These are phyloP conservation scores for Backusella morwellensis DNA, from an alignment of 192 early-diverging fungal species.

Conservation along the genomic window DNA sequence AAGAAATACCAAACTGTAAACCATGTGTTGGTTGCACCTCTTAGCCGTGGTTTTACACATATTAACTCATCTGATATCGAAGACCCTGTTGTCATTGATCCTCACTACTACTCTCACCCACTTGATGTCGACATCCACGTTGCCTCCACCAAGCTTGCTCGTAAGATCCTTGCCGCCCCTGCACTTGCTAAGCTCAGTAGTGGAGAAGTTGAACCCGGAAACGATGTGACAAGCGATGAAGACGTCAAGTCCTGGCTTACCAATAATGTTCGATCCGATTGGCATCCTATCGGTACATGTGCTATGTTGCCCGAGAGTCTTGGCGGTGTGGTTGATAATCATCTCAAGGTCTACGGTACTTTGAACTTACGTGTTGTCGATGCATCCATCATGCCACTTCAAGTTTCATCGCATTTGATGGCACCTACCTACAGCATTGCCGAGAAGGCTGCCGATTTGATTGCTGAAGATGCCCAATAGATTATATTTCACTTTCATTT, in stretches of 20 bases:
- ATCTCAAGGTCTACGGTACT: conserved; percentile 25
- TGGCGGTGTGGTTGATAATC: conserved; percentile 27
- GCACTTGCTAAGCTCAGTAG: neutral
- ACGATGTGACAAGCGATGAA: neutral
- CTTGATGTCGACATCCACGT: neutral
- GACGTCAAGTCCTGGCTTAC: neutral
- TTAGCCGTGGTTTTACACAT: neutral
- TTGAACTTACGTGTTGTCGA: conserved; percentile 30
- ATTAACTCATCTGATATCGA: neutral
- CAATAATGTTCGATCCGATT: neutral
- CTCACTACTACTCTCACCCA: neutral
- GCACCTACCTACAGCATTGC: conserved; percentile 21
- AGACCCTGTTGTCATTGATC: neutral
- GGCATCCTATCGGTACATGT: neutral
- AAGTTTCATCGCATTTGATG: conserved; percentile 12
- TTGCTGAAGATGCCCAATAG: neutral
- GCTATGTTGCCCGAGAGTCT: neutral
- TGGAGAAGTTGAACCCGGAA: neutral
- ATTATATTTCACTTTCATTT: neutral
- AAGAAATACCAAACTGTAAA: conserved; percentile 4
- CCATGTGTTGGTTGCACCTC: neutral
- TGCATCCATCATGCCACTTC: conserved; percentile 30
- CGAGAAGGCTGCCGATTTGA: conserved; percentile 35
- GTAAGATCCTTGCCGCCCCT: neutral
- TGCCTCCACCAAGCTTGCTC: neutral